Conservation (phyloP, 352 stramenopile species). For the Pythium aristosporum region DNA sequence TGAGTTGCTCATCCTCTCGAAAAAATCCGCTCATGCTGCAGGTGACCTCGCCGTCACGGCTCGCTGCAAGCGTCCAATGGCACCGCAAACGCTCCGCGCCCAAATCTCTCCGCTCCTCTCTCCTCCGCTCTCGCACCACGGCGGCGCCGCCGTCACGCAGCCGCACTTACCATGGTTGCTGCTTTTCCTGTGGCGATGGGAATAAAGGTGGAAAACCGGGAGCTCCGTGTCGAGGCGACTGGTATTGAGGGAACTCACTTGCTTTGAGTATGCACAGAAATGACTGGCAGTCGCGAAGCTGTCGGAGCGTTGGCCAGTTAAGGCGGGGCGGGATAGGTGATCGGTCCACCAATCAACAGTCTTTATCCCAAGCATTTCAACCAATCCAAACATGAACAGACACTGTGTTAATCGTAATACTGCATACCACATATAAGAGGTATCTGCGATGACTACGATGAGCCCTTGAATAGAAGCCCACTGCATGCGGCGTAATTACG, state of each 20-base stretch:
- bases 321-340: constrained; percentile 22
- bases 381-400: constrained; percentile 5
- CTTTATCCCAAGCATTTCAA: constrained; percentile 22
- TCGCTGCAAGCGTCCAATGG: neutral
- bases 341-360: constrained; percentile 30
- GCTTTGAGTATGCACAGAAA: constrained; percentile 68
- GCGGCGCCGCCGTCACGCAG: neutral
- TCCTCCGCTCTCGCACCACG: neutral
- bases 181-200: constrained; percentile 84
- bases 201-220: constrained; percentile 58
- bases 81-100: neutral
- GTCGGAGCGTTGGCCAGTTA: constrained; percentile 37
- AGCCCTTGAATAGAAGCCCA: neutral
- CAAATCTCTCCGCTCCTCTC: neutral
- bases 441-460: neutral
- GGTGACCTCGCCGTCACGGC: neutral
- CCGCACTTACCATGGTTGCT: constrained; percentile 75
- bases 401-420: neutral
- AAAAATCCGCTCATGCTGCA: neutral
- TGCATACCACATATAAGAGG: constrained; percentile 7
- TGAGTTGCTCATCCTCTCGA: too few species aligned
- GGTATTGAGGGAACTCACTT: constrained; percentile 48
- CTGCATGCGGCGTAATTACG: constrained; percentile 11
- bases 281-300: constrained; percentile 78
- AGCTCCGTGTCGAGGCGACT: constrained; percentile 29